phyloP scores from a whole-genome alignment of 345 rosid species.

The Eucalyptus curtisii region DNA sequence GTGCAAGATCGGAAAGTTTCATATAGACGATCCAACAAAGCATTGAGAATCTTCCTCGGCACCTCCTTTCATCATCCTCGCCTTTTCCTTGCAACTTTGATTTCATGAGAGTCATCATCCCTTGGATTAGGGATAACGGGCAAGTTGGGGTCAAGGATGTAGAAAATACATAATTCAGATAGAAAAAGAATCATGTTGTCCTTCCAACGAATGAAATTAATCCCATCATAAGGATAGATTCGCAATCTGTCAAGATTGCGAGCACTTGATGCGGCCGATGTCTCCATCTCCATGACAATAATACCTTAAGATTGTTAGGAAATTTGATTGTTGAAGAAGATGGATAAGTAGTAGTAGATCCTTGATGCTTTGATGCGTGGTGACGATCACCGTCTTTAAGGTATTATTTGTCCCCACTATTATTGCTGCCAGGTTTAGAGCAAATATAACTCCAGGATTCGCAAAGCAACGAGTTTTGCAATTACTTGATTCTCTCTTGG shows the following conservation, averaged over 20 bases:
- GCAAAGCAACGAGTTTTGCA: neutral
- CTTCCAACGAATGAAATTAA: no score
- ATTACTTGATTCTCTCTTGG: neutral
- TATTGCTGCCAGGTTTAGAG: fast-evolving
- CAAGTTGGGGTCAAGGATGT: neutral
- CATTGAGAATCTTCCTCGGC: neutral
- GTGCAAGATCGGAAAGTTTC: neutral
- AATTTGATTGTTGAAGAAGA: neutral
- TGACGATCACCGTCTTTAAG: neutral
- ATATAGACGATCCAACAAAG: fast-evolving
- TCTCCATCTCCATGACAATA: neutral
- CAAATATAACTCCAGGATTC: neutral
- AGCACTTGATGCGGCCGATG: neutral
- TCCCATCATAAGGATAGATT: neutral
- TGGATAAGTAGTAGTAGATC: neutral
- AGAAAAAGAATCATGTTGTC: neutral
- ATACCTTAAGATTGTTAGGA: neutral
- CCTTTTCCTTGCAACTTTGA: neutral
- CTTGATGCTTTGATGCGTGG: neutral
- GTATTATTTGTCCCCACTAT: neutral
- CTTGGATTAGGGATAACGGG: neutral
- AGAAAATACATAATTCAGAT: no score
- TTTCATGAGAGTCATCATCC: neutral
- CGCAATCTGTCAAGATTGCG: neutral
- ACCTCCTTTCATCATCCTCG: neutral